Base-by-base conservation (phyloP, 192 early-diverging fungal genomes). In the Allomyces javanicus region DNA sequence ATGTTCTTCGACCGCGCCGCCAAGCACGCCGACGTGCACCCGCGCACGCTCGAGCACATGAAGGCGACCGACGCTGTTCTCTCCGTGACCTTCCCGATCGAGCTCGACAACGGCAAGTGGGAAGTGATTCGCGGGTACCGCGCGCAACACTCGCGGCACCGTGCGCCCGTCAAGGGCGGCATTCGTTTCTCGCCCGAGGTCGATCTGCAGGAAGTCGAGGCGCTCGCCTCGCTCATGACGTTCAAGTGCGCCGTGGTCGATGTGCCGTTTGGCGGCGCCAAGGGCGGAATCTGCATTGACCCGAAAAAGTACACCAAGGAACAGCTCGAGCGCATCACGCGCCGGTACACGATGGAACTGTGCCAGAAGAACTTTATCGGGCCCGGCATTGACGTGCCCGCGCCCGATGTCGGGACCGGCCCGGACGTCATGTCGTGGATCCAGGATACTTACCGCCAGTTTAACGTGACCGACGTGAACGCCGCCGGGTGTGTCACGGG, bases 301-400 rank as follows among this genome's bases (percentile, higher is more conserved):
- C 89, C 89, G 40, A 84, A 81, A 70, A 82, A 87, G 65, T 91
- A 82, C 72, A 87, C 87, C 22, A 70, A 77, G 21, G 77, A 81
- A 0, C 81, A 89, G 72, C 70, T 91, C 40, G 89, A 91, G 72
- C 75, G 83, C 40, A 91, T 91, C 74, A 91, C 89, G 26, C 84
- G 89, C 64, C 77, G 89, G 23, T 91, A 84, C 67, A 89, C 89
- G 17, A 79, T 89, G 71, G 87, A 89, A 71, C 73, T 90, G 43
- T 87, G 86, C 75, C 89, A 91, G 73, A 89, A 88, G 81, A 85
- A 84, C 69, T 91, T 91, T 73, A 89, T 91, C 50, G 87, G 87
- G 55, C 85, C 89, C 11, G 87, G 86, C 68, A 73, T 86, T 25
- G 89, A 91, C 69, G 89, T 91, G 14, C 89, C 89, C 23, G 89